Conservation (phyloP, 2,329 filamentous ascomycete genomes). For the Monosporascus sp. region DNA sequence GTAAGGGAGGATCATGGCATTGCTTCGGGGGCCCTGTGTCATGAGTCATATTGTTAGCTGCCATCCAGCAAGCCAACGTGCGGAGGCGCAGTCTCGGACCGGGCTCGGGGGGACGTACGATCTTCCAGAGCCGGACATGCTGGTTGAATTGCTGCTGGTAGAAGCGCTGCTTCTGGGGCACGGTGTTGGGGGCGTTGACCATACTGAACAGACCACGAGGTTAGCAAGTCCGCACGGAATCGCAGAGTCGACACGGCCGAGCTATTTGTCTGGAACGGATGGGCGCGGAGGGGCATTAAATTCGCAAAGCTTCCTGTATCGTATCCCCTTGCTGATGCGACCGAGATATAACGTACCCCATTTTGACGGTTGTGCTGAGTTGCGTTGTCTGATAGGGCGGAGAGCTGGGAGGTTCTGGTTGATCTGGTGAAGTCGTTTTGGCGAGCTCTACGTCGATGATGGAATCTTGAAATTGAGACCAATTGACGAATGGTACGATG, state of each 20-base stretch:
- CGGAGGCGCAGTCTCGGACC: slow-evolving; percentile 8
- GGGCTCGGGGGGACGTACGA: slow-evolving; percentile 50
- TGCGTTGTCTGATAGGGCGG: slow-evolving; percentile 10
- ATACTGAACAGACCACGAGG: slow-evolving; percentile 35
- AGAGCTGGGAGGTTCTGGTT: slow-evolving; percentile 9
- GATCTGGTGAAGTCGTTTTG: slow-evolving; percentile 14
- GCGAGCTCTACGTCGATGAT: neutral
- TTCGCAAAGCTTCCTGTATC: too few relatives aligned
- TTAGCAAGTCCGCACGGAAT: neutral
- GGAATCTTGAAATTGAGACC: neutral
- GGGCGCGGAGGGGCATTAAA: too few relatives aligned
- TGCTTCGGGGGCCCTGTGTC: slow-evolving; percentile 58
- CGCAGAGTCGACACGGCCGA: neutral
- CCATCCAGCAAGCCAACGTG: too few relatives aligned
- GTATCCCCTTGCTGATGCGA: too few relatives aligned
- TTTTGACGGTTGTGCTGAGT: slow-evolving; percentile 11
- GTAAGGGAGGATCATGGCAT: slow-evolving; percentile 63
- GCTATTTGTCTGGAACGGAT: neutral
- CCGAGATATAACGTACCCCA: slow-evolving; percentile 22
- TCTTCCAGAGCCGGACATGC: slow-evolving; percentile 69
- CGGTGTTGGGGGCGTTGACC: slow-evolving; percentile 70
- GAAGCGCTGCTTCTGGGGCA: slow-evolving; percentile 67
- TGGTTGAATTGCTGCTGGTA: slow-evolving; percentile 70
- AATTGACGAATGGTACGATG: neutral
- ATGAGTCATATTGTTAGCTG: slow-evolving; percentile 16